A percentile compares a stretch with the other conserved stretches of the same genome.
Evolutionary conservation across 169 alveolate genomes (phyloP).

Genomic region (Eimeria acervulina): DNA sequence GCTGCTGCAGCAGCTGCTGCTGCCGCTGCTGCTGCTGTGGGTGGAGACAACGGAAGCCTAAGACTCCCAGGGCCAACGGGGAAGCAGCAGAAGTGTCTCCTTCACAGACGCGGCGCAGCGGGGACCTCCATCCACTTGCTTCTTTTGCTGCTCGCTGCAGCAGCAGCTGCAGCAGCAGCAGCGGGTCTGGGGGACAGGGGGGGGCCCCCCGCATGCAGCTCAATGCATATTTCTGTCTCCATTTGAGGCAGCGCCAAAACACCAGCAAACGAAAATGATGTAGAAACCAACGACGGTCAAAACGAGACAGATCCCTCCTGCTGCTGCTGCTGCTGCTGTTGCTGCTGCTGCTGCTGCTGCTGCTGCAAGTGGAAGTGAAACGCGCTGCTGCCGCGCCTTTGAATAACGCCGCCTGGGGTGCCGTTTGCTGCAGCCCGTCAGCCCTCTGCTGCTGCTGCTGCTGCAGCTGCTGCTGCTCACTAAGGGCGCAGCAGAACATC

Average conservation of each 20-base stretch:
- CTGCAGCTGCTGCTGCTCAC: conserved; percentile 29
- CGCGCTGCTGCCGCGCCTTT: neutral
- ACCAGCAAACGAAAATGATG: neutral
- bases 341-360: conserved; percentile 10
- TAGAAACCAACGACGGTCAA: neutral
- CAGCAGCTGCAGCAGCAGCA: conserved; percentile 30
- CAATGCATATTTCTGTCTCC: neutral
- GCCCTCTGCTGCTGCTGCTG: neutral
- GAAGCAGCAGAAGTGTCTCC: conserved; percentile 11
- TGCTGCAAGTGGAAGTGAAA: neutral
- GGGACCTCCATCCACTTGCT: conserved; percentile 48
- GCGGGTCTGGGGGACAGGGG: neutral
- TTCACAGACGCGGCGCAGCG: conserved; percentile 12
- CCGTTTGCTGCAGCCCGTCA: neutral
- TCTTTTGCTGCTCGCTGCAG: conserved; percentile 46
- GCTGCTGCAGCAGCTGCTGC: no score
- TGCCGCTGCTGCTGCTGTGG: neutral
- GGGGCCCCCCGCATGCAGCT: neutral
- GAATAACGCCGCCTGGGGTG: neutral
- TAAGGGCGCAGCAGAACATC: conserved; percentile 28
- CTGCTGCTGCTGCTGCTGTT: conserved; percentile 12
- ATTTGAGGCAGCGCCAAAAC: neutral
- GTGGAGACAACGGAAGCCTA: neutral
- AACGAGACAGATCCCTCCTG: neutral
- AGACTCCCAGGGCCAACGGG: neutral